Evolutionary conservation across 768 basidiomycete genomes (phyloP).

Genomic region (Rhodotorula babjevae): DNA sequence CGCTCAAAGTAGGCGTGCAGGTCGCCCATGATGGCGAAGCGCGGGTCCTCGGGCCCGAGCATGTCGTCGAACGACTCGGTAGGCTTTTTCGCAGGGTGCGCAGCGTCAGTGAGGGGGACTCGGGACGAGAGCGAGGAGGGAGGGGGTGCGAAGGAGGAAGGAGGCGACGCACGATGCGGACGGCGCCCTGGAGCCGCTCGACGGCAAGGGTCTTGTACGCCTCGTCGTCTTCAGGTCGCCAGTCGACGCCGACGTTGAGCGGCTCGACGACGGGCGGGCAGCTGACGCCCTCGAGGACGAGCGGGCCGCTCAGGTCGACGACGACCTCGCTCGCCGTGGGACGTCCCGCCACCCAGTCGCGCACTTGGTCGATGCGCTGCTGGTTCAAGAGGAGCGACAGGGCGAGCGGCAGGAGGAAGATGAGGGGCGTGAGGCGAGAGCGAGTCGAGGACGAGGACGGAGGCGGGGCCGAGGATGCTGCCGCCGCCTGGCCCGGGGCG

Average conservation of each 20-base stretch:
- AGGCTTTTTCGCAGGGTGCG: neutral
- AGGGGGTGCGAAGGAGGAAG: too few species aligned
- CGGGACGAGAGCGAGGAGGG: too few species aligned
- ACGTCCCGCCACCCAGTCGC: too few species aligned
- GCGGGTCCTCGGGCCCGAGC: constrained; percentile 16
- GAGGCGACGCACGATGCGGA: constrained; percentile 12
- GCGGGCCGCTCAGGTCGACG: too few species aligned
- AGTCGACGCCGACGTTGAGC: constrained; percentile 7
- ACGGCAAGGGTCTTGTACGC: constrained; percentile 11
- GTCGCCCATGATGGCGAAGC: constrained; percentile 1
- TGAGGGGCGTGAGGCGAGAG: neutral
- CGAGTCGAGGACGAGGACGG: neutral
- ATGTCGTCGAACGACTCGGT: constrained; percentile 39
- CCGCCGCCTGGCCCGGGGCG: neutral
- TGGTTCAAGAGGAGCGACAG: neutral
- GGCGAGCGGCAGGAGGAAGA: constrained; percentile 3
- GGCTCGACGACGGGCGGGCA: constrained; percentile 13
- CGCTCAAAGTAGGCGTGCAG: constrained; percentile 32
- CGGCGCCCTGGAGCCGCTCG: constrained; percentile 21
- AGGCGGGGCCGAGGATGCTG: neutral
- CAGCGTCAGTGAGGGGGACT: neutral
- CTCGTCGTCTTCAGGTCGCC: constrained; percentile 10
- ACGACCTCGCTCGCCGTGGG: too few species aligned
- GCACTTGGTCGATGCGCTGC: neutral
- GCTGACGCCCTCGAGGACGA: neutral